Evolutionary conservation across 2,329 filamentous ascomycete species (phyloP).

Genomic region (Emergomyces pasteurianus): DNA sequence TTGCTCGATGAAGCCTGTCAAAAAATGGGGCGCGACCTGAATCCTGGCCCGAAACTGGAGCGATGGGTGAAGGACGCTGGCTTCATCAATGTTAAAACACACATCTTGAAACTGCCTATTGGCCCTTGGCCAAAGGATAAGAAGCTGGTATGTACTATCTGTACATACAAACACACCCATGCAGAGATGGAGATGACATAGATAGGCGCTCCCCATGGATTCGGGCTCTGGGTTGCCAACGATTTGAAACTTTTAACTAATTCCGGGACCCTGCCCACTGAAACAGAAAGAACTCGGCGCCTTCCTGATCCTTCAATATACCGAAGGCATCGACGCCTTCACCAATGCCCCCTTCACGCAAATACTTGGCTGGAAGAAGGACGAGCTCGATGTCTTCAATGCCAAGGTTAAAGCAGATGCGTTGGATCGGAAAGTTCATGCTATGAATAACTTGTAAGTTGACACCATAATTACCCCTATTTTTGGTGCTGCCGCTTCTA

Average conservation of each 20-base stretch:
- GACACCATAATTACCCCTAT: neutral
- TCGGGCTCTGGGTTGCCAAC: too few species aligned
- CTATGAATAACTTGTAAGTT: conserved; percentile 1
- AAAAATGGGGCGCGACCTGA: conserved; percentile 12
- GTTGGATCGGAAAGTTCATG: neutral
- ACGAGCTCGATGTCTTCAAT: neutral
- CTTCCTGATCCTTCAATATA: conserved; percentile 5
- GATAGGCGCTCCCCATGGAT: too few species aligned
- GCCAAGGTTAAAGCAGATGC: neutral
- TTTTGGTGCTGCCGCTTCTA: too few species aligned
- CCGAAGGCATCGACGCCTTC: conserved; percentile 12
- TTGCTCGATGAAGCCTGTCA: conserved; percentile 15
- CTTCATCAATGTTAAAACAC: conserved; percentile 13
- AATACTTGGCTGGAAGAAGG: conserved; percentile 10
- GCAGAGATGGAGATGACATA: too few species aligned
- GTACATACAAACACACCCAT: neutral
- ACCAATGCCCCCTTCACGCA: conserved; percentile 7
- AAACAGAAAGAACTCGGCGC: conserved; percentile 13
- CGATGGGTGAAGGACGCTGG: conserved; percentile 14
- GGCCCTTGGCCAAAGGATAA: conserved; percentile 18
- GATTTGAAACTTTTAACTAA: neutral
- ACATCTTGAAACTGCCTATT: conserved; percentile 15
- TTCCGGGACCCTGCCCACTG: neutral
- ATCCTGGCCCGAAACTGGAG: conserved; percentile 5
- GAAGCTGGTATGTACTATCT: conserved; percentile 6